Conservation (phyloP, 306 rosid genomes). For the Sophora flavescens region DNA sequence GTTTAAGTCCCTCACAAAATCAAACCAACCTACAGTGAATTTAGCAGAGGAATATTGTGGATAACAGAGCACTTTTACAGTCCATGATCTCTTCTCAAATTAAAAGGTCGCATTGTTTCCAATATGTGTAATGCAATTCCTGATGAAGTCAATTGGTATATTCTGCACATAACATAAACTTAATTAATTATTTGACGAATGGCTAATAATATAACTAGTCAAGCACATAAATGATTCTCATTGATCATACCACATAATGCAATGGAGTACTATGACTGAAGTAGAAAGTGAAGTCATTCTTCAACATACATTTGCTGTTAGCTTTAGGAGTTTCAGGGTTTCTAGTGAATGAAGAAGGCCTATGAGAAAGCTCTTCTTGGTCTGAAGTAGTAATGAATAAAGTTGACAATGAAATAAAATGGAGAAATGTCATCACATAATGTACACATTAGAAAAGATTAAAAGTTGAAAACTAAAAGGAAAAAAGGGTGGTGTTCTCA, state of each 20-base stretch:
- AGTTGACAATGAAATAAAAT: neutral
- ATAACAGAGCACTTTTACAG: constrained; percentile 15
- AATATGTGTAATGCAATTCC: neutral
- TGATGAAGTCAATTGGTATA: neutral
- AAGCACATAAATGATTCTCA: neutral
- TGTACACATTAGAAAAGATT: neutral
- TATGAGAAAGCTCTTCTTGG: neutral
- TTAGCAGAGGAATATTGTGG: no score
- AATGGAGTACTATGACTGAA: neutral
- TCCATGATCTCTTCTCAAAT: constrained; percentile 11
- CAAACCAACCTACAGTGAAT: constrained; percentile 39
- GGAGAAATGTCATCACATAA: neutral
- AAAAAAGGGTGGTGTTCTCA: no score
- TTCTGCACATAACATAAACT: constrained; percentile 19
- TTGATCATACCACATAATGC: neutral
- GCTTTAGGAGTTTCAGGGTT: neutral
- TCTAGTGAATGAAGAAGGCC: constrained; percentile 28
- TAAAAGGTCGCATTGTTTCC: neutral
- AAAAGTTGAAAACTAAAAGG: neutral
- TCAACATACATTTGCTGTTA: neutral
- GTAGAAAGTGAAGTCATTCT: neutral
- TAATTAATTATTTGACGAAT: constrained; percentile 9
- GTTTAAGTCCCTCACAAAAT: constrained; percentile 22
- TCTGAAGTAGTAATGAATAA: neutral
- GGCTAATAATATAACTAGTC: neutral